Base-by-base conservation (phyloP, 148 eudicot genomes). In the Spergularia bocconei region DNA sequence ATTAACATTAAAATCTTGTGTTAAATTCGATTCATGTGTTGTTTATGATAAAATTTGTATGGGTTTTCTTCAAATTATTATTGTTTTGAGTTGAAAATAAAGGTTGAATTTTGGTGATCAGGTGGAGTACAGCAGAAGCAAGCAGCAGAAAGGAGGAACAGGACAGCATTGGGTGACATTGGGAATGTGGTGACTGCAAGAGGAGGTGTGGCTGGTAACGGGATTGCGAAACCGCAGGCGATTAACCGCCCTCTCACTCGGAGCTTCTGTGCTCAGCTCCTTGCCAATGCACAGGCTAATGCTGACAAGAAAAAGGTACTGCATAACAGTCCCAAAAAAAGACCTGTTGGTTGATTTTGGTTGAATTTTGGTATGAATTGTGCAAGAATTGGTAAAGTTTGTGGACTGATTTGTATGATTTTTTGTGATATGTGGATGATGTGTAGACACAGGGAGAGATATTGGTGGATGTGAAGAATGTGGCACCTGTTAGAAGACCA, bases 131-230 rank as follows among this genome's bases (percentile, higher is more conserved):
- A 77, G 25, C 86, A 80, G 69, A 80, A 80, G 36, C 61, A 16
- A 69, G 44, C 25, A 77, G 83, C 74, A 74, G 75, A 83, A 48
- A 79, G 86, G 70, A 85, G 77, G 62, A 85, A 65, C 7, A 81
- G 89, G 52, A 85, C 81, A 79, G 90, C 88, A 3, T 54, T 87
- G 39, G 88, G 88, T 36, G 88, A 87, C 61, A 87, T 87, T 14
- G 88, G 87, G 21, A 87, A 87, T 63, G 70, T 84, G 25, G 89
- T 82, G 17, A 57, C 76, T 17, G 78, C 12, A 11, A 48, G 77
- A 55, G 83, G 68, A 1, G 53, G 51, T 7, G 82, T 8, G 16
- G 77, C 38, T 4, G 39, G 57, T 10, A 66, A 62, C 17, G 68
- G 59, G 17, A n/a, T 19, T 7, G 64, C 4, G 5, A 78, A 84